Percentiles rank a stretch among this genome's conserved stretches.
Evolutionary conservation across 768 basidiomycete genomes (phyloP).

Genomic region (Chlorophyllum brunneum): DNA sequence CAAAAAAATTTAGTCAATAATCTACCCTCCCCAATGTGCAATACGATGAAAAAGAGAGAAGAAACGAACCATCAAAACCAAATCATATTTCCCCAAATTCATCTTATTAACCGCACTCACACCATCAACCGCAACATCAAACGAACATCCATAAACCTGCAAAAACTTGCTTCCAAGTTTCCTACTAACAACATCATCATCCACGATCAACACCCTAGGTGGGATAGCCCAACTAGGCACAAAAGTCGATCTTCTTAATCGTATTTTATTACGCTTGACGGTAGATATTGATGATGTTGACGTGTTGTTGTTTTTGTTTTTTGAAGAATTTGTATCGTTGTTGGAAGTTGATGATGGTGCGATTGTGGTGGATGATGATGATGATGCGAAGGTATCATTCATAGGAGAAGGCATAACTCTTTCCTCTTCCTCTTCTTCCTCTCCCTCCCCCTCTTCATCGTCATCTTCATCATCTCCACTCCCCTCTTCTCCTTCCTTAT

Average conservation of each 20-base stretch:
- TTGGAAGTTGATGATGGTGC: too few species aligned
- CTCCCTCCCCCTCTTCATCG: conserved; percentile 3
- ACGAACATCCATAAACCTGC: conserved; percentile 92
- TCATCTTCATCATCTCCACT: background rate
- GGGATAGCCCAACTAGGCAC: conserved; percentile 91
- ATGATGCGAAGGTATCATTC: too few species aligned
- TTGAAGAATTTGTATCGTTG: too few species aligned
- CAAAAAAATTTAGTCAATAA: conserved; percentile 5
- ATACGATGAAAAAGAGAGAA: conserved; percentile 10
- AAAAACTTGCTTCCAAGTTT: conserved; percentile 89
- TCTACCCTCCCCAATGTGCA: background rate
- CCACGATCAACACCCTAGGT: conserved; percentile 87
- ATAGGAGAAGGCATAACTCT: conserved; percentile 35
- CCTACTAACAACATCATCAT: conserved; percentile 91
- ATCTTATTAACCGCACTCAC: conserved; percentile 92
- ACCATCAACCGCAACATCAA: conserved; percentile 93
- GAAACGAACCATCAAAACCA: conserved; percentile 84
- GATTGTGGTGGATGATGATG: too few species aligned
- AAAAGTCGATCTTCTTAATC: conserved; percentile 73
- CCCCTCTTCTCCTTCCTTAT: background rate
- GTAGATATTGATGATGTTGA: too few species aligned
- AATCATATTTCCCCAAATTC: conserved; percentile 93
- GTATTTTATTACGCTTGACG: conserved; percentile 39
- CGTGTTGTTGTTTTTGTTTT: too few species aligned
- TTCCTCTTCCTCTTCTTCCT: conserved; percentile 27